Conservation (phyloP, 306 rosid genomes). For the Lathyrus tuberosus region DNA sequence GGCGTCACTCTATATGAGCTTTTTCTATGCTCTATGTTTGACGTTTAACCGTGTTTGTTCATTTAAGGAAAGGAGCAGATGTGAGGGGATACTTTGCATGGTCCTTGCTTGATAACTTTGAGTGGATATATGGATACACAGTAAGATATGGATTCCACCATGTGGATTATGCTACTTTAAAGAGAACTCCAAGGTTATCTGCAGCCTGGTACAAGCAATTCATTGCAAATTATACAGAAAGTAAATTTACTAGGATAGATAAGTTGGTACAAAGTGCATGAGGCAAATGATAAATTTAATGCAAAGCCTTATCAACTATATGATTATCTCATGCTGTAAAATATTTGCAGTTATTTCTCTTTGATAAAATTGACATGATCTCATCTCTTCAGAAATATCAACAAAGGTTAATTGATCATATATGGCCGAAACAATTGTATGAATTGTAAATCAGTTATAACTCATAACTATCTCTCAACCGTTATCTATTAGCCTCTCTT, state of each 20-base stretch:
- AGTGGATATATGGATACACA: constrained; percentile 58
- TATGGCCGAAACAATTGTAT: background rate
- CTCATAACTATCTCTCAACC: no score
- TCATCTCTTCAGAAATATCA: background rate
- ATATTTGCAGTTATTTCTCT: background rate
- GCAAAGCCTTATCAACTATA: background rate
- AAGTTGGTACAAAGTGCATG: background rate
- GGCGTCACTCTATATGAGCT: no score
- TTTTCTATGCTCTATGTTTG: no score
- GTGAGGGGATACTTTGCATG: constrained; percentile 72
- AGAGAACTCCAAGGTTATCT: constrained; percentile 59
- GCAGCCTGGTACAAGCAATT: constrained; percentile 61
- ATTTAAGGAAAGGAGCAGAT: constrained; percentile 60
- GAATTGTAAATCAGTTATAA: no score
- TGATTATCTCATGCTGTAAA: background rate
- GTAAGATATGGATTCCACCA: constrained; percentile 54
- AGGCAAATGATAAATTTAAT: background rate
- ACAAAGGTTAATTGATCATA: background rate
- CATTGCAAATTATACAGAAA: constrained; percentile 42
- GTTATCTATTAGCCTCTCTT: no score
- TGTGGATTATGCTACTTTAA: constrained; percentile 51
- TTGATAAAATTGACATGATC: background rate
- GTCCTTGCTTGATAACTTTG: constrained; percentile 72
- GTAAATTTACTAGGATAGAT: background rate
- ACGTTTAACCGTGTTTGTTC: background rate